Percentiles rank a stretch among this genome's conserved stretches.
Conservation (phyloP, 208 protist species). For the Leishmania amazonensis region DNA sequence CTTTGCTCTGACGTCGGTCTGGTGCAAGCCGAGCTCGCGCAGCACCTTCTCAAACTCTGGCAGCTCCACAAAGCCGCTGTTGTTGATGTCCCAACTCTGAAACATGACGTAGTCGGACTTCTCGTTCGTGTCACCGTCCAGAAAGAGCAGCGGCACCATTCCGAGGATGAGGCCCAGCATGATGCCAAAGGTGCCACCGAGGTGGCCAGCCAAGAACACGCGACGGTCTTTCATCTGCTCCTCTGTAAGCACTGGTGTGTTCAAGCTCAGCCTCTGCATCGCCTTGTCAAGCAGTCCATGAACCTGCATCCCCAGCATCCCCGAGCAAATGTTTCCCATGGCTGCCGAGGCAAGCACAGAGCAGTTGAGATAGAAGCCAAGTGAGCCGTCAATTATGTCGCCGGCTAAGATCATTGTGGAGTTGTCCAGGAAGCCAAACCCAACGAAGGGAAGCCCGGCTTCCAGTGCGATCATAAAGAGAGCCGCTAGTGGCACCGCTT, state of each 20-base stretch:
- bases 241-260: conserved; percentile 75
- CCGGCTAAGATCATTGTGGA: conserved; percentile 90
- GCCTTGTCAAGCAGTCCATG: conserved; percentile 91
- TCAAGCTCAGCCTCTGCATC: conserved; percentile 78
- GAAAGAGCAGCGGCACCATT: conserved; percentile 84
- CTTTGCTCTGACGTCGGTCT: conserved; percentile 42
- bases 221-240: conserved; percentile 78
- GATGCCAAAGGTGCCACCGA: conserved; percentile 89
- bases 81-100: conserved; percentile 72
- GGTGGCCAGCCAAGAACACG: conserved; percentile 89
- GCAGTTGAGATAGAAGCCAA: conserved; percentile 91
- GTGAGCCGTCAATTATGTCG: conserved; percentile 84
- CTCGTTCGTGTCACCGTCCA: conserved; percentile 67
- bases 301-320: conserved; percentile 89
- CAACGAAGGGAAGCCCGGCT: conserved; percentile 89
- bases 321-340: conserved; percentile 92
- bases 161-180: conserved; percentile 85
- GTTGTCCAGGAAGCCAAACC: conserved; percentile 93
- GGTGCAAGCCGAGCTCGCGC: conserved; percentile 52
- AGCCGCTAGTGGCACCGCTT: conserved; percentile 49
- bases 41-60: conserved; percentile 68
- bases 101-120: conserved; percentile 85
- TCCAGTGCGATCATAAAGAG: conserved; percentile 78
- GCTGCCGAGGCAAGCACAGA: conserved; percentile 89
- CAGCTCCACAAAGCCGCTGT: conserved; percentile 76